Conservation (phyloP, 768 basidiomycete genomes). For the Suillus brevipes region DNA sequence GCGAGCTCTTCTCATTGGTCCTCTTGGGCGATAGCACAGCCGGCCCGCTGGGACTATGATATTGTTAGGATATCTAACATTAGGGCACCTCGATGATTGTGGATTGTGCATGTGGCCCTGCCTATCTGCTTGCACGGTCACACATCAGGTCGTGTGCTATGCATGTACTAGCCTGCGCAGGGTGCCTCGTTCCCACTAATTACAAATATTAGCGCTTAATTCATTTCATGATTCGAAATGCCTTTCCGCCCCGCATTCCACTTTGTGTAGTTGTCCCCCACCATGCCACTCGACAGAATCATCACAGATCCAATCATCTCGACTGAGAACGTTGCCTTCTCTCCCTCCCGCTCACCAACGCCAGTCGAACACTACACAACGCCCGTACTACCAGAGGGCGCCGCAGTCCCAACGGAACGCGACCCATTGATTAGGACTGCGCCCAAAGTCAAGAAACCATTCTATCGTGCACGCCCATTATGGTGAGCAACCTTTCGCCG, state of each 20-base stretch:
- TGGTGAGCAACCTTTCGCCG: constrained; percentile 34
- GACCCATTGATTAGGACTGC: constrained; percentile 31
- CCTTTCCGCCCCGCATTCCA: constrained; percentile 14
- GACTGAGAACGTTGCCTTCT: constrained; percentile 31
- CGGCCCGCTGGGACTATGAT: background rate
- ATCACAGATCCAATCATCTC: constrained; percentile 36
- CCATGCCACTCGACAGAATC: constrained; percentile 32
- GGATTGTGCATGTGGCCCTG: background rate
- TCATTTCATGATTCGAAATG: background rate
- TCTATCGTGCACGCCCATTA: constrained; percentile 50
- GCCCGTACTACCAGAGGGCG: background rate
- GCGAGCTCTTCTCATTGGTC: no score
- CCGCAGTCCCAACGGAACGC: constrained; percentile 30
- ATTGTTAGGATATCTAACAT: background rate
- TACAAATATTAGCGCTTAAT: constrained; percentile 4
- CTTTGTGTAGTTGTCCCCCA: background rate
- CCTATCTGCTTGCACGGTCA: background rate
- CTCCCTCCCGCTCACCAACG: constrained; percentile 20
- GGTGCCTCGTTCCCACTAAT: background rate
- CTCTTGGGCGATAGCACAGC: background rate
- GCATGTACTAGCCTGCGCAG: background rate
- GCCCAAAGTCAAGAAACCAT: constrained; percentile 40
- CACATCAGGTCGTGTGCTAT: background rate
- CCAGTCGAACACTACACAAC: constrained; percentile 23
- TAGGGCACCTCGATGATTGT: background rate